phyloP scores from a whole-genome alignment of 495 filamentous ascomycete species.

The Penicillium coffeae region DNA sequence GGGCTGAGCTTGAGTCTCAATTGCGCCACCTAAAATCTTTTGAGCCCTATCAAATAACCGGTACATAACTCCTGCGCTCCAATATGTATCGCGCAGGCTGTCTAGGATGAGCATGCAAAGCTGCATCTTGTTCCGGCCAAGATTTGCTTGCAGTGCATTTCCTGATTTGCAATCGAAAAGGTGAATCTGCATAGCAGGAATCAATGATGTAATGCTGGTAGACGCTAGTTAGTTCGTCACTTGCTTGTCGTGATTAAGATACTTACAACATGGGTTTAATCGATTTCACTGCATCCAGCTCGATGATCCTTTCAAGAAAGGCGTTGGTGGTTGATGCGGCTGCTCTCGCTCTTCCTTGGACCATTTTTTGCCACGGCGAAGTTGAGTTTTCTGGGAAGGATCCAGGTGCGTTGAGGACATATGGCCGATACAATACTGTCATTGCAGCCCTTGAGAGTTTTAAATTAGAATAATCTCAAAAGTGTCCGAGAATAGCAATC shows the following conservation, averaged over 20 bases:
- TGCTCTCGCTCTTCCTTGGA: background rate
- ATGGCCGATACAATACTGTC: conserved; percentile 1
- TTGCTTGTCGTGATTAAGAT: background rate
- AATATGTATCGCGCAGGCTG: conserved; percentile 2
- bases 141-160: background rate
- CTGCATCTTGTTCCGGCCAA: background rate
- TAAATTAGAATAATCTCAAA: background rate
- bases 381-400: conserved; percentile 3
- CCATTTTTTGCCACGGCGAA: background rate
- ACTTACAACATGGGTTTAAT: conserved; percentile 6
- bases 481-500: background rate
- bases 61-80: conserved; percentile 4
- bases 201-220: conserved; percentile 2
- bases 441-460: background rate
- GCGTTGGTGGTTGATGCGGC: background rate
- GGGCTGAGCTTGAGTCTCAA: no score
- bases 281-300: conserved; percentile 1
- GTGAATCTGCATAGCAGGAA: conserved; percentile 5
- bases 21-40: background rate
- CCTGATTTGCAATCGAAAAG: conserved; percentile 5
- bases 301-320: conserved; percentile 1
- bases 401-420: background rate
- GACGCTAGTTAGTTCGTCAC: background rate
- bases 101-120: conserved; percentile 2
- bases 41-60: conserved; percentile 1